Evolutionary conservation across 1,284 basidiomycete species (phyloP), one percentile per base, ranked within the genome.

Genomic region (Schizophyllum commune): DNA sequence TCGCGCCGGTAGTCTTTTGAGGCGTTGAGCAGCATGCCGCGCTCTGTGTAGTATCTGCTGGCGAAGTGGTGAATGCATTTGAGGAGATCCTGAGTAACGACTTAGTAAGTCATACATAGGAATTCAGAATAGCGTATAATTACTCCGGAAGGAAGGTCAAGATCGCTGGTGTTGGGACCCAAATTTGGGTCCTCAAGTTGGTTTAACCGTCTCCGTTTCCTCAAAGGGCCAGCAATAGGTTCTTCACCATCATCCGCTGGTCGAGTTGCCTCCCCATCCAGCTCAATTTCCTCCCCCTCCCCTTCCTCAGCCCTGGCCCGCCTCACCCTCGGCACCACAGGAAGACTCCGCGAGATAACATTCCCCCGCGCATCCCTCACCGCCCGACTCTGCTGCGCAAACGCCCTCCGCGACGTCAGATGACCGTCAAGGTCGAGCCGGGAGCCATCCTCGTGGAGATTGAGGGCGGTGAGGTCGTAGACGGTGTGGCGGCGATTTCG

Each of bases 21-120:
- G 9, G 72, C 75, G 64, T 89, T 80, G 32, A 76, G 73, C 4
- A 90, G 69, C 62, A 87, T 79, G 0, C 84, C 87, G 63, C 75
- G 76, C 63, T 84, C 81, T 21, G 76, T 73, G 65, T 89, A 91
- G 67, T 85, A 86, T 33, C 76, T 75, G 61, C 81, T 83, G 13
- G 88, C 78, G 63, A 85, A 85, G 67, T 84, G 76, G 65, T 91
- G 89, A 58, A 91, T 81, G 58, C 77, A 80, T 75, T 90, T 89
- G 55, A 91, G 70, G 4, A 90, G 70, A 65, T 91, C 88, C 88
- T 91, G 58, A 20, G 51, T 63, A 63, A 52, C 56, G 33, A 59
- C 8, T n/a, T 17, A 7, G 32, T 27, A 34, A 17, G 52, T 33
- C 15, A 59, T 32, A 27, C 32, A 57, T 34, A 58, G 61, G 62